Evolutionary conservation across 257 asterid species (phyloP), one percentile per base, ranked within the genome.

Genomic region (Lycium barbarum): DNA sequence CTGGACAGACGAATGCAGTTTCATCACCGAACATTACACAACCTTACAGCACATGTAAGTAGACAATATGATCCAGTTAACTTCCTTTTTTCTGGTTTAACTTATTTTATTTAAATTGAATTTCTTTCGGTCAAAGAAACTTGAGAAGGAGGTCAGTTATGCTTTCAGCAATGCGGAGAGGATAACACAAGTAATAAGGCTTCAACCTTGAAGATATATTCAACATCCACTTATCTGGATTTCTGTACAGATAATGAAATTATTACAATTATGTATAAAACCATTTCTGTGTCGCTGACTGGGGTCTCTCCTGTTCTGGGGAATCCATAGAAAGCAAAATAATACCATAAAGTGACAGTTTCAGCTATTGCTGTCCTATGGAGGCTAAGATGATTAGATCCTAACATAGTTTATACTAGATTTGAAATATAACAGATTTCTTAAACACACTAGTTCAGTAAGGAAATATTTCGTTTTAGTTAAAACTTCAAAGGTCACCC

Each of bases 21-120:
- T 66, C 73, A 35, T 66, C 45, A 66, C 18, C 17, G 43, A 66
- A 20, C 73, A 35, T 35, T 66, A 59, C 73, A 33, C 47, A 35
- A 33, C 47, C 73, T 33, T 33, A 66, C 14, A 13, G 45, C 4
- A 33, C 73, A 66, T 66, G 73, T 66, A 66, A 66, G 73, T 33
- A 66, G 10, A 66, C n/a, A 33, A 35, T 66, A 66, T 13, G n/a
- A 36, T 35, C 20, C 73, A 33, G 47, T 66, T 66, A 66, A 66
- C 47, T 33, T 13, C 10, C 47, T 33, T 35, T 66, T 12, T 35
- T 12, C n/a, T 66, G 73, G 36, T 66, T 66, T 65, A 33, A 35
- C 73, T 66, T 66, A 66, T 66, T 33, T 66, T 33, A 35, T 66
- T 14, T 66, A 33, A 66, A 35, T 66, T 66, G 73, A n/a, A 66